Base-by-base conservation (phyloP, 495 filamentous ascomycete species). In the Penicillium waksmanii region DNA sequence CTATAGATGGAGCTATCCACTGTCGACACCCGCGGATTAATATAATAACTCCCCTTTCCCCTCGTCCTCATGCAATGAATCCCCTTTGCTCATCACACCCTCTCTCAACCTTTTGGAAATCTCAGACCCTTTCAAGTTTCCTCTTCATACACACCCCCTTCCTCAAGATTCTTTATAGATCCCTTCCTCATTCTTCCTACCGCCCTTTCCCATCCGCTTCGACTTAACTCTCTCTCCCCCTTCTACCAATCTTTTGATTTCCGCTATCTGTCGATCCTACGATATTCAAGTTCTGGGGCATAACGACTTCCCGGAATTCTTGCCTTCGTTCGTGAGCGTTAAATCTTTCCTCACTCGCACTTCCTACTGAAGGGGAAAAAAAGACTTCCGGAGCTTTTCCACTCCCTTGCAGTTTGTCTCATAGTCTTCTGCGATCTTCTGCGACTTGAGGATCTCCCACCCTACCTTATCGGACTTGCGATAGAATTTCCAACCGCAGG, bases 1-100 rank as follows among this genome's bases (percentile, higher is more conserved):
- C 56, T 65, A 66, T 68, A 66, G 66, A 71, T 67, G 58, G 65
- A 68, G 62, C 68, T 73, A 74, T 76, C 73, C 73, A 76, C 73
- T 70, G 62, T 67, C 64, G 69, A 75, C 63, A 69, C 68, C 58
- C 61, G 58, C 56, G 50, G 35, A 54, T 11, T 59, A 63, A 60
- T 70, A 71, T 71, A 71, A 68, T 65, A 65, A 33, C 55, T 63
- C 69, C 71, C 68, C 62, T 68, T 73, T 69, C 69, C 73, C 72
- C 62, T 62, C 63, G 62, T 44, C 31, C 40, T 58, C 15, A 58
- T 60, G 62, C 55, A 64, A 66, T 58, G 60, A 63, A 35, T 64
- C 33, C 38, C 56, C 61, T 57, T 44, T 56, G 49, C 57, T 58
- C 59, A 59, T 60, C 61, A n/a, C 55, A 59, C 56, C 19, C 9